Base-by-base conservation (phyloP, 2,329 filamentous ascomycete species). In the Arachnomyces sp. region DNA sequence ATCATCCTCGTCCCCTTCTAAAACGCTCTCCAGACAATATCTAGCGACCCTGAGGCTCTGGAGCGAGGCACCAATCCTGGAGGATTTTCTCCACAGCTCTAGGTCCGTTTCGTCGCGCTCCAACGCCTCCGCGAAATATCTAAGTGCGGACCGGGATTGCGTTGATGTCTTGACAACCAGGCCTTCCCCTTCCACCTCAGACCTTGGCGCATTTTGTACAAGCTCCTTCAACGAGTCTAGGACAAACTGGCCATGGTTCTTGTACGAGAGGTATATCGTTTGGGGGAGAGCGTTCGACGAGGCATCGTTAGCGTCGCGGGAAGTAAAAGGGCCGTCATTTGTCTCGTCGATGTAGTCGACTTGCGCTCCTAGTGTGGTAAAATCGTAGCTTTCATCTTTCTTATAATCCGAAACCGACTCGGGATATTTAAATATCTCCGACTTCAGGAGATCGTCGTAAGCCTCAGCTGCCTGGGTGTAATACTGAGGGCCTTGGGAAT, bases 371-470 rank as follows among this genome's bases (percentile, higher is more conserved):
- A 11, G 50, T 40, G 33, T 60, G 40, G 6, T 31, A 13, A 37
- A 17, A 7, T 66, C 72, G 44, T 71, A 71, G 14, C 72, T 56
- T 46, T 74, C 80, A 42, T 82, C 74, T 50, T 86, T 79, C 49
- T 85, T 79, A 55, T 89, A 93, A 52, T 95, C 88, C 38, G 87
- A 89, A 31, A 80, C 71, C 3, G 85, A 87, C 60, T 96, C 90
- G 38, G 85, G 84, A 56, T 92, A 95, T 55, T 80, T 83, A 69
- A 96, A 96, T 44, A 98, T 92, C 41, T 95, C 92, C 17, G 89
- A 95, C 39, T 83, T 71, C 62, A 98, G 93, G 1, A 98, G 78
- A 29, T 78, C 78, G 35, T 82, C 73, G 65, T 98, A 98, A 34
- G 92, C 90, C 38, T 81, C 75, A 32, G 76, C 74, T 14, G 93